phyloP scores from a whole-genome alignment of 2,329 filamentous ascomycete genomes.

The Cytospora paraplurivora region DNA sequence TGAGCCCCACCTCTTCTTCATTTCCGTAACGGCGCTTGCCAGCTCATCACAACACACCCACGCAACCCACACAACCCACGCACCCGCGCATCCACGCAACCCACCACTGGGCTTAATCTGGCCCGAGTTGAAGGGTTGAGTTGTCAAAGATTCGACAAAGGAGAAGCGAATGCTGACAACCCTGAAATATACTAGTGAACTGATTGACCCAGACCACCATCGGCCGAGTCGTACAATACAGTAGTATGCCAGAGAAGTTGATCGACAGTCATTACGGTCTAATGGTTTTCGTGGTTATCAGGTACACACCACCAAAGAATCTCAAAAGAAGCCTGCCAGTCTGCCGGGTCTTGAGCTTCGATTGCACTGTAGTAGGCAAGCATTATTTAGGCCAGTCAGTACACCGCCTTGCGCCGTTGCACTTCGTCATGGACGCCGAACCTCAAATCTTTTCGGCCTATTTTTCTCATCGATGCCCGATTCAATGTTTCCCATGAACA shows the following conservation, averaged over 20 bases:
- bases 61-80: too few species aligned
- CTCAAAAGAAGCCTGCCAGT: too few species aligned
- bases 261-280: too few species aligned
- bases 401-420: not conserved
- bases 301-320: too few species aligned
- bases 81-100: not conserved
- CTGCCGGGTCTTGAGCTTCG: not conserved
- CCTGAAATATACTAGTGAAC: not conserved
- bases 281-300: too few species aligned
- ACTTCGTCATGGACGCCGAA: not conserved
- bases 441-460: not conserved
- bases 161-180: conserved; percentile 13
- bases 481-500: not conserved
- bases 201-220: conserved; percentile 1
- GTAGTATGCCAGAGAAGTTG: not conserved
- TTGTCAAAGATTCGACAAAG: conserved; percentile 8
- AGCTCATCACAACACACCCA: conserved; percentile 23
- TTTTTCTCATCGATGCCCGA: not conserved
- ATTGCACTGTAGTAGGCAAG: not conserved
- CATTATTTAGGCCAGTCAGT: not conserved
- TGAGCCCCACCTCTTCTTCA: conserved; percentile 17
- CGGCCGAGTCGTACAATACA: not conserved
- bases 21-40: conserved; percentile 21
- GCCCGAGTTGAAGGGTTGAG: not conserved
- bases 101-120: too few species aligned